Conservation (phyloP, 768 basidiomycete genomes). For the Pleurotus djamor region DNA sequence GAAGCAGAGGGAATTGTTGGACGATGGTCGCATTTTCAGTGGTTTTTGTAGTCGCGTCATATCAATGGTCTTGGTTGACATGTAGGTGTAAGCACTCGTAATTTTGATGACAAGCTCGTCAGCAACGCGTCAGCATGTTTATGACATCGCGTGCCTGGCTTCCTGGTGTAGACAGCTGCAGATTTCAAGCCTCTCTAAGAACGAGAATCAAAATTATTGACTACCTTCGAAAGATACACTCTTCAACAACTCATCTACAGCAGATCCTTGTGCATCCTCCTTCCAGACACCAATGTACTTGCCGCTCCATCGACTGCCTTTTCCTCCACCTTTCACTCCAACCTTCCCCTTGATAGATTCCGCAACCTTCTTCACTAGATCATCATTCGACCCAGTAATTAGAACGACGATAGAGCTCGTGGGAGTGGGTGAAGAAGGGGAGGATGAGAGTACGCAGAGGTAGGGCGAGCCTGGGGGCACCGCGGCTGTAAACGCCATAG, state of each 20-base stretch:
- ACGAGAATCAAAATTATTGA: too few species aligned
- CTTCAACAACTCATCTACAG: conserved; percentile 36
- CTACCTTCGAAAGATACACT: neutral
- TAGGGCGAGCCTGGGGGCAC: conserved; percentile 24
- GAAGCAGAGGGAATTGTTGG: neutral
- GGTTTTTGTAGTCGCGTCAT: too few species aligned
- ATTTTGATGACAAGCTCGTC: too few species aligned
- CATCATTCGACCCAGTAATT: conserved; percentile 58
- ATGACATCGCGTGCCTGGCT: too few species aligned
- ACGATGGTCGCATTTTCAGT: neutral
- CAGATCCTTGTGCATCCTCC: conserved; percentile 36
- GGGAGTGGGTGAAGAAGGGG: conserved; percentile 52
- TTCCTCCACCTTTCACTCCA: conserved; percentile 75
- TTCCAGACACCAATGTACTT: conserved; percentile 69
- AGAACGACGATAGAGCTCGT: conserved; percentile 54
- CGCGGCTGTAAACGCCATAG: conserved; percentile 38
- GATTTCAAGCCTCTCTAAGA: too few species aligned
- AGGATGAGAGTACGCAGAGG: conserved; percentile 57
- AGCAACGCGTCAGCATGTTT: too few species aligned
- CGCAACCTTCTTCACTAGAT: conserved; percentile 56
- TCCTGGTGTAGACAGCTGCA: too few species aligned
- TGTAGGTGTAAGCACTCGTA: too few species aligned
- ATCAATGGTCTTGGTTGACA: too few species aligned
- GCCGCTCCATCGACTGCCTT: conserved; percentile 75
- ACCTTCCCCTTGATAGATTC: conserved; percentile 56